Evolutionary conservation across 306 rosid genomes (phyloP), one percentile per base, ranked within the genome.

Genomic region (Pyrus pyrifolia): DNA sequence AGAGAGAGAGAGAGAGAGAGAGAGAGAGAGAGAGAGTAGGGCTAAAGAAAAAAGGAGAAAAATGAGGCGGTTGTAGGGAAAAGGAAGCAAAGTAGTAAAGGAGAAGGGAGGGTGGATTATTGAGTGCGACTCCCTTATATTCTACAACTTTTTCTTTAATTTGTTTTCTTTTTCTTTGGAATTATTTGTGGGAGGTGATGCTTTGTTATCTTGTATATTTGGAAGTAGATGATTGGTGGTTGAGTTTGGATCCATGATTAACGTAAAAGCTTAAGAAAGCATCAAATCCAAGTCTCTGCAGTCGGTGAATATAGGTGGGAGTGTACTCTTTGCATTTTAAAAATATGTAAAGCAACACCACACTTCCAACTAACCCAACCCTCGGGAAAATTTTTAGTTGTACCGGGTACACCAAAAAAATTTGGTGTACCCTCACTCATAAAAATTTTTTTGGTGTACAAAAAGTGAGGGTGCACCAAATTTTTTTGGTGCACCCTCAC

Each of bases 51-150:
- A 67, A 31, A 67, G 40, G 77, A 71, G 57, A 1, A 75, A 79
- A 68, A 23, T 30, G 71, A 1, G 71, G 82, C 78, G 73, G 81
- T 85, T 84, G 71, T 79, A 71, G 81, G 85, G 57, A 53, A 81
- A 85, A 85, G 76, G 66, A 86, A 87, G 86, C 79, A 81, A 82
- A 83, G 89, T 72, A 84, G 86, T 70, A 68, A 80, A 70, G 86
- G 82, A 80, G 45, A 40, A 42, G 12, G 55, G 19, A 4, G 55
- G 79, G 69, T 76, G 76, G 79, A 76, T 70, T 76, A 67, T 73
- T 72, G 83, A 78, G 73, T 44, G 71, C 53, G 77, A 65, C 55
- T 61, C 29, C 40, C 85, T 71, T 74, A 45, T 82, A 78, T 46
- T 72, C 68, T 74, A 11, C 62, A 7, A 57, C 27, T 57, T 22